Evolutionary conservation across 805 yeast species (phyloP), one percentile per base, ranked within the genome.

Genomic region (Saccharomycopsis selenospora): DNA sequence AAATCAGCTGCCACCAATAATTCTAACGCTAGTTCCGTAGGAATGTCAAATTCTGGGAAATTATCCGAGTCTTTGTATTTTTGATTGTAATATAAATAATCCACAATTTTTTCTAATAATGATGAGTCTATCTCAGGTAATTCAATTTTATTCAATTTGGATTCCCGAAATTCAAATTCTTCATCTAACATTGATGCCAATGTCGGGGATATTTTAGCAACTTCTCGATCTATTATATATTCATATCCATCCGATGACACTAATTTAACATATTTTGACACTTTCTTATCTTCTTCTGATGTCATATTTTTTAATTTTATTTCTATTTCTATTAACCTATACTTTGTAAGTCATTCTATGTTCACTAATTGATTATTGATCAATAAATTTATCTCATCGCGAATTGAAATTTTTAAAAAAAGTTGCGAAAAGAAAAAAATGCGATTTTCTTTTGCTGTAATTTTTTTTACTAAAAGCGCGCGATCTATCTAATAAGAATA

Each of bases 1-100:
- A 78, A 91, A 61, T 93, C 99, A 1, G 98, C 96, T 23, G 95
- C 96, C 30, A 93, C 91, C 41, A 93, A 66, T 56, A 91, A 67
- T 61, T 93, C 98, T 53, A 91, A 68, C 0, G 98, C 96, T 78
- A 91, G 76, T 56, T 88, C 97, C 0, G 97, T 90, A 1, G 98
- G 96, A 2, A 93, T 79, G 30, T 85, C 84, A 64, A 93, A 93
- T 48, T 85, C 93, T 0, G 96, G 95, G 4, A 85, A 77, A 44
- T 77, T 81, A 3, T 76, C 78, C 5, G 50, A 56, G 23, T 64
- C 66, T 4, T 61, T 55, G 61, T 85, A 86, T 57, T 85, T 82
- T 51, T 73, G 62, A 57, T 85, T 79, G 60, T 85, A 90, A 61
- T 85, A 80, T 28, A 91, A 66, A 57, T 93, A 91, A 57, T 91